Percentiles rank a stretch among this genome's conserved stretches.
Evolutionary conservation across 768 basidiomycete genomes (phyloP).

Genomic region (Leccinum broughii): DNA sequence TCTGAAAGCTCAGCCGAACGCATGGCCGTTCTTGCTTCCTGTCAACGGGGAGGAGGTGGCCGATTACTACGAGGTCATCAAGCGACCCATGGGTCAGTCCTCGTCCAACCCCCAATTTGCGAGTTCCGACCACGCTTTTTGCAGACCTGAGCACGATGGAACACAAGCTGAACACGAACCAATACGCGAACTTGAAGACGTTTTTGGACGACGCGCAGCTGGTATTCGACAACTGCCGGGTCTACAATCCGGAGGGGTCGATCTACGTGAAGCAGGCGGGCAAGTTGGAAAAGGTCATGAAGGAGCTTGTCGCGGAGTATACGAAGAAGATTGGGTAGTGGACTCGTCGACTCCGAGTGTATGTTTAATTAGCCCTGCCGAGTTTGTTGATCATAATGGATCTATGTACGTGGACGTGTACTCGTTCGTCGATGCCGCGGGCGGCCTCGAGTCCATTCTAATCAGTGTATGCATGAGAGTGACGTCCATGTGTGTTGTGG

Average conservation of each 20-base stretch:
- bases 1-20: conserved; percentile 69
- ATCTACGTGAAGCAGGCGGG: conserved; percentile 84
- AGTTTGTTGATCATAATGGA: neutral
- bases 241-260: conserved; percentile 81
- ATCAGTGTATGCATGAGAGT: conserved; percentile 24
- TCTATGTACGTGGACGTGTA: no score
- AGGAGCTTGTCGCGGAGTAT: conserved; percentile 45
- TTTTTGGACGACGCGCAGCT: conserved; percentile 82
- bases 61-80: conserved; percentile 90
- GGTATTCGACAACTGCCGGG: conserved; percentile 85
- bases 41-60: conserved; percentile 79
- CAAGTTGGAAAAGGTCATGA: conserved; percentile 78
- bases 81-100: conserved; percentile 86
- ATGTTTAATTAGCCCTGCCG: neutral
- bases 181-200: conserved; percentile 70
- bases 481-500: conserved; percentile 55
- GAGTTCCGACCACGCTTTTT: conserved; percentile 1
- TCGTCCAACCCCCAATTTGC: neutral
- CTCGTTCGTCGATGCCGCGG: no score
- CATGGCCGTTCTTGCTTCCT: no score
- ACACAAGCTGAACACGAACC: conserved; percentile 84
- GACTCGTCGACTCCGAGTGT: neutral
- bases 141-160: conserved; percentile 87
- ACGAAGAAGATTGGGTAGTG: conserved; percentile 20
- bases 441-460: neutral